Evolutionary conservation across 306 rosid genomes (phyloP), one percentile per base, ranked within the genome.

Genomic region (Aeschynomene evenia): DNA sequence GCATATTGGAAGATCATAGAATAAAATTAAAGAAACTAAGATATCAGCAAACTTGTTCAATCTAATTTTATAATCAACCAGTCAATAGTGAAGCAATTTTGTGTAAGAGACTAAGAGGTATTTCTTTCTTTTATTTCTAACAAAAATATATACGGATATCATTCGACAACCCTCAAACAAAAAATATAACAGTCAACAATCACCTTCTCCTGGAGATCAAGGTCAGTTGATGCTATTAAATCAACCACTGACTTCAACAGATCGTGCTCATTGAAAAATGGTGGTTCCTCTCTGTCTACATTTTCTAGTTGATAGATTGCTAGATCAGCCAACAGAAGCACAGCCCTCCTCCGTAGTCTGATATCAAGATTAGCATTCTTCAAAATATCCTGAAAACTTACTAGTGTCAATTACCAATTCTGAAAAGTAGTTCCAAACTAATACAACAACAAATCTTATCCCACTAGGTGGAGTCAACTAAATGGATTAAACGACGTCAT

Each of bases 131-230:
- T n/a, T n/a, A n/a, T n/a, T n/a, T n/a, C n/a, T n/a, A n/a, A n/a
- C n/a, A n/a, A n/a, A n/a, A n/a, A n/a, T n/a, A n/a, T n/a, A n/a
- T n/a, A n/a, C n/a, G n/a, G n/a, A 54, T 28, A 18, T 14, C 4
- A n/a, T 53, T 37, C 28, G 18, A 66, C 26, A 67, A 74, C 14
- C 29, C 15, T 56, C 46, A 28, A 51, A 14, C 29, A 50, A 69
- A n/a, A 2, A 58, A 70, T 56, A 57, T 57, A 4, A 68, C 10
- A 60, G 70, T 37, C 19, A 74, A 36, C 31, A 80, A 72, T n/a
- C 40, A 88, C 98, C 98, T 93, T 93, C 73, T 93, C 96, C 78
- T 84, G 91, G 76, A 90, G 89, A 77, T 88, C 92, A 74, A 93
- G 87, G 73, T 93, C 90, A 4, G 79, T 62, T 23, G 96, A 88